Evolutionary conservation across 176 grass and related monocot genomes (phyloP), one percentile per base, ranked within the genome.

Genomic region (Chloris gayana): DNA sequence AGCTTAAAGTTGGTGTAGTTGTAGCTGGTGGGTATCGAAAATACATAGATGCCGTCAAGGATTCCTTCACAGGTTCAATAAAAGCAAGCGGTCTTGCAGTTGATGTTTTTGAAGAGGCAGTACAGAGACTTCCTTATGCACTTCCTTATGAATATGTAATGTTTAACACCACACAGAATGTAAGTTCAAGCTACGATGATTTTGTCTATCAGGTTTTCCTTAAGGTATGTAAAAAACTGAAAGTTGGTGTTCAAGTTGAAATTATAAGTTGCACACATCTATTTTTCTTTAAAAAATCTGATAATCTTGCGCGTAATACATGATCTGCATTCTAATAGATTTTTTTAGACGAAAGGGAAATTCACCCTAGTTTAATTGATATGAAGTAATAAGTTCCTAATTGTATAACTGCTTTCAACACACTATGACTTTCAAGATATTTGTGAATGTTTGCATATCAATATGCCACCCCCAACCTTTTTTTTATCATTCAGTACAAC

Each of bases 1-100:
- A 77, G 25, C 81, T 93, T 58, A 50, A 26, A 35, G 74, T 93
- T 37, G 87, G 84, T 15, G 91, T 87, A 4, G 35, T 37, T 72
- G 1, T 24, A 53, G n/a, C 5, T 18, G 51, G 38, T 34, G 38
- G 4, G 32, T 61, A 57, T 46, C 15, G 30, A 10, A 44, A 82
- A 14, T 90, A 83, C 51, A 56, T 85, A 11, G 79, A 42, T 0
- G 51, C 50, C 9, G 64, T 75, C 17, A 82, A 21, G 32, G 72
- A 85, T 75, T 63, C 42, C 4, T 19, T 56, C 7, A 86, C 80
- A 42, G 65, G 75, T 86, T 58, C 39, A 34, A 80, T 46, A n/a
- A 72, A 29, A 63, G 50, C 67, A 64, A 73, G n/a, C 10, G 83
- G 83, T 3, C 59, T 70, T 38, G 31, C 76, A 72, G 22, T 80